phyloP scores from a whole-genome alignment of 2,329 filamentous ascomycete species.

The Akanthomyces muscarius region DNA sequence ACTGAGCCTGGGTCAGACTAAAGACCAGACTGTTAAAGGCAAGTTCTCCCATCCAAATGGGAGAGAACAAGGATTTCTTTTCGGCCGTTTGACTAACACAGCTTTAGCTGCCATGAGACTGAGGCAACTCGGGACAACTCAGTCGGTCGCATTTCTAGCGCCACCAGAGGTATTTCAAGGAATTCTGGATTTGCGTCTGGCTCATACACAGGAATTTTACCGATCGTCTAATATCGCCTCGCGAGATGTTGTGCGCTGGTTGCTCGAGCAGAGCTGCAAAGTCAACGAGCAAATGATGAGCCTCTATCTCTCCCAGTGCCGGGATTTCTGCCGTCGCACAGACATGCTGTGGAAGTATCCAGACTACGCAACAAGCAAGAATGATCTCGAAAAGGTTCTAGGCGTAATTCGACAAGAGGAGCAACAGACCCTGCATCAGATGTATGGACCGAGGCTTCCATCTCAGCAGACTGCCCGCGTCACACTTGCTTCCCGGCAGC shows the following conservation, averaged over 20 bases:
- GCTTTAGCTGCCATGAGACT: constrained; percentile 59
- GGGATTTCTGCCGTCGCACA: constrained; percentile 55
- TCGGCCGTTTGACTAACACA: not conserved
- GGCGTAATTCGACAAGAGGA: constrained; percentile 42
- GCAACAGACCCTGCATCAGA: constrained; percentile 51
- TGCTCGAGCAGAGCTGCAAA: constrained; percentile 60
- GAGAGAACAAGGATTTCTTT: not conserved
- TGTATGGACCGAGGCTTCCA: constrained; percentile 44
- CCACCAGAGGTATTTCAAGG: constrained; percentile 60
- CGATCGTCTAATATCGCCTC: constrained; percentile 18
- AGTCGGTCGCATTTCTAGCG: constrained; percentile 52
- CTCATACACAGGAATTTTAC: not conserved
- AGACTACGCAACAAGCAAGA: constrained; percentile 34
- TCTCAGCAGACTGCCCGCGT: not conserved
- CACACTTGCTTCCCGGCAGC: not conserved
- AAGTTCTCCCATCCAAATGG: constrained; percentile 14
- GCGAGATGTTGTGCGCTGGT: constrained; percentile 46
- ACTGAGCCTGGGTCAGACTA: constrained; percentile 52
- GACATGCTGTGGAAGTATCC: constrained; percentile 44
- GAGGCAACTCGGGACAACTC: constrained; percentile 52
- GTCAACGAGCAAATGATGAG: constrained; percentile 56
- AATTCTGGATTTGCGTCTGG: constrained; percentile 44
- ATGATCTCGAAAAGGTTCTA: constrained; percentile 32
- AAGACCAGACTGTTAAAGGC: constrained; percentile 60
- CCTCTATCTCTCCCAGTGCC: constrained; percentile 56